These are phyloP conservation scores for Lathyrus sativus DNA, from an alignment of 306 rosid genomes.

Conservation along the genomic window DNA sequence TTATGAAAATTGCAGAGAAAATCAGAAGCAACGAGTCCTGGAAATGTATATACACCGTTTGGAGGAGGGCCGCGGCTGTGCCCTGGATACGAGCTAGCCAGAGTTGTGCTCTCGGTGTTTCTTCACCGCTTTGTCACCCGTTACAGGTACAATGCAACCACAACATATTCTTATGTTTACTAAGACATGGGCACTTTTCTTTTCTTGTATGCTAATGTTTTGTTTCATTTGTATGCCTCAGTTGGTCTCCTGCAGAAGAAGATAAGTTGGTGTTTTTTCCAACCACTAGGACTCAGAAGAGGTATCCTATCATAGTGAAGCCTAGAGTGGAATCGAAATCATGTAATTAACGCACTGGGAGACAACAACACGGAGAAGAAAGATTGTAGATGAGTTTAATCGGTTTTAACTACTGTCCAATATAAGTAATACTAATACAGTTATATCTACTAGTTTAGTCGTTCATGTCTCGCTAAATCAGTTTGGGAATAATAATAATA, in stretches of 20 bases:
- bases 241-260: conserved; percentile 93
- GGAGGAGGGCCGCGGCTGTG: conserved; percentile 93
- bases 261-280: conserved; percentile 95
- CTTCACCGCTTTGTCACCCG: conserved; percentile 83
- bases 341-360: not conserved
- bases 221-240: conserved; percentile 31
- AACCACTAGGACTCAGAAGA: conserved; percentile 90
- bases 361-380: not conserved
- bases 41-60: conserved; percentile 75
- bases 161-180: not conserved
- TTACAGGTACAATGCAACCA: conserved; percentile 54
- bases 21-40: conserved; percentile 46
- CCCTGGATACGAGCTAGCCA: conserved; percentile 93
- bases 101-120: conserved; percentile 87
- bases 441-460: conserved; percentile 29
- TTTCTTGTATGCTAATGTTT: not conserved
- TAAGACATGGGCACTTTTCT: not conserved
- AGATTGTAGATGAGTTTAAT: conserved; percentile 37
- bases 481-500: not conserved
- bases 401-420: not conserved
- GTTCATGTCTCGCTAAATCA: not conserved
- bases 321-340: conserved; percentile 39
- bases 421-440: conserved; percentile 2
- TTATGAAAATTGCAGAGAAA: conserved; percentile 48
- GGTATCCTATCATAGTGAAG: conserved; percentile 73